A percentile compares a stretch with the other conserved stretches of the same genome.
These are phyloP conservation scores for Phytophthora citricola DNA, from an alignment of 352 stramenopile species.

Conservation along the genomic window DNA sequence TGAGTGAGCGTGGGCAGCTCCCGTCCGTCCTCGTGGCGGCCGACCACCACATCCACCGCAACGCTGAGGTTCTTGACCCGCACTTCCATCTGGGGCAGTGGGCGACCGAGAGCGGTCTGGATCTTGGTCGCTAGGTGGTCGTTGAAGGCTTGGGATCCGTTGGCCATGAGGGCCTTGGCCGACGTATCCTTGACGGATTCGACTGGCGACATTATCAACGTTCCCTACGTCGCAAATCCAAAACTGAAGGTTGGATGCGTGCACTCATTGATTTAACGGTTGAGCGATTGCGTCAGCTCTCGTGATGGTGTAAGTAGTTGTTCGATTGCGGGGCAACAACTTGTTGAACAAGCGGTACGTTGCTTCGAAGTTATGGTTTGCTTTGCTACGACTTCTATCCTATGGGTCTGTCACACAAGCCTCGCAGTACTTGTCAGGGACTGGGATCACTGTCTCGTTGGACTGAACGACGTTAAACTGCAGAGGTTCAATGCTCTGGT, in stretches of 20 bases:
- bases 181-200: slow-evolving; percentile 13
- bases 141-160: slow-evolving; percentile 39
- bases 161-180: slow-evolving; percentile 26
- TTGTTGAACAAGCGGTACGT: neutral
- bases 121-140: slow-evolving; percentile 38
- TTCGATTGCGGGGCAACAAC: neutral
- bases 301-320: slow-evolving; percentile 3
- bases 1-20: slow-evolving; percentile 53
- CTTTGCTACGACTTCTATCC: slow-evolving; percentile 5
- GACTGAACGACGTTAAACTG: slow-evolving; percentile 49
- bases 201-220: slow-evolving; percentile 17
- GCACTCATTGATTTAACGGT: too few species aligned
- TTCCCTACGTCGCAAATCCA: slow-evolving; percentile 13
- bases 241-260: slow-evolving; percentile 13
- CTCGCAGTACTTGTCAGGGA: slow-evolving; percentile 71
- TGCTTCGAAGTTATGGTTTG: slow-evolving; percentile 5
- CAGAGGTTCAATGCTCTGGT: slow-evolving; percentile 46
- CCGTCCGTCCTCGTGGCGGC: slow-evolving; percentile 22
- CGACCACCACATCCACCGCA: slow-evolving; percentile 34
- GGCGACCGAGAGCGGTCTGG: slow-evolving; percentile 34
- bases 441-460: slow-evolving; percentile 40
- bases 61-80: slow-evolving; percentile 39
- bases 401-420: slow-evolving; percentile 41
- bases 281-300: neutral
- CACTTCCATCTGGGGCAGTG: slow-evolving; percentile 41